Base-by-base conservation (phyloP, 208 protist species). In the Dictyostelium gargantuum region DNA sequence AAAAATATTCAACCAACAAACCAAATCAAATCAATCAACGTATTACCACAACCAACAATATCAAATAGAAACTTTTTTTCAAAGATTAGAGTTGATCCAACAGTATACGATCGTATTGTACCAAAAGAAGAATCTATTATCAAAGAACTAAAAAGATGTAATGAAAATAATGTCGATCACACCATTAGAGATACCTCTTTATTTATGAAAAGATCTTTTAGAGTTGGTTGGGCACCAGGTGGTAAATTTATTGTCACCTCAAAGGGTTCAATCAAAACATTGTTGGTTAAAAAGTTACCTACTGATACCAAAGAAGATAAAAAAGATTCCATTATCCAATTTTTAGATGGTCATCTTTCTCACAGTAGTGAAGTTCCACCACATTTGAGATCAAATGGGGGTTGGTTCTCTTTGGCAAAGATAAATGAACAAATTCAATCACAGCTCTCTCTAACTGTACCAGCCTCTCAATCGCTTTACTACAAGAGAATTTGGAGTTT, bases 171-270 rank as follows among this genome's bases (percentile, higher is more conserved):
- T 66, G 8, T 19, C 32, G 21, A 40, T 40, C 17, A 68, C 11
- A 32, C 13, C 0, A 42, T 44, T 76, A 17, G 48, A 32, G 81
- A 86, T 76, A 3, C 19, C 4, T 76, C 82, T 23, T 68, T 79
- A 3, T 46, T 29, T 17, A 79, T 89, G 70, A 63, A 70, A 89
- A 89, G 82, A 89, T 89, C 82, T 52, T 89, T 89, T 15, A 40
- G 82, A 48, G 82, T 89, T 38, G 50, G 68, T n/a, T 89, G 63
- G 63, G 50, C 40, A 32, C 66, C 82, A n/a, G 38, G 44, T 23
- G 82, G 82, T 52, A 56, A 68, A 68, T 79, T 70, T 13, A 38
- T 79, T 46, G 8, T 58, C 9, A 19, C 44, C 19, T 15, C 38
- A 1, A 79, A 79, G 23, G 32, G 32, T 15, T 79, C 66, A 2